Percentiles rank a stretch among this genome's conserved stretches.
Evolutionary conservation across 306 rosid genomes (phyloP).

Genomic region (Vigna nakashimae): DNA sequence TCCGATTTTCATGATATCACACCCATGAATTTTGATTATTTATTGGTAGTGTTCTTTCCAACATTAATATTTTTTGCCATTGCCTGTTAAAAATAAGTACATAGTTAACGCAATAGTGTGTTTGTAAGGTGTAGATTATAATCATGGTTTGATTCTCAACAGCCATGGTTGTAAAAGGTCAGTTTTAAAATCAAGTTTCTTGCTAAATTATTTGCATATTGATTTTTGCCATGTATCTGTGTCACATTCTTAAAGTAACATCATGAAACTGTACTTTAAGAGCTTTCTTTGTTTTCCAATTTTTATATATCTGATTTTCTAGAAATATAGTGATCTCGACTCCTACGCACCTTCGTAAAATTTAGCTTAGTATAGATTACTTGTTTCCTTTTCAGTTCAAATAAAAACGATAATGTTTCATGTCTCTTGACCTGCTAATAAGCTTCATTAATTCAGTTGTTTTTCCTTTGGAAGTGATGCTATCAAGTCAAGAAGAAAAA

Average conservation of each 20-base stretch:
- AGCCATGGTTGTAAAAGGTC: background rate
- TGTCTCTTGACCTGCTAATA: constrained; percentile 1
- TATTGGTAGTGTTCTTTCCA: constrained; percentile 10
- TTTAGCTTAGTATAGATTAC: background rate
- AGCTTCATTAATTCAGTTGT: background rate
- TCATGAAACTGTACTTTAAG: background rate
- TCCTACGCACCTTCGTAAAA: background rate
- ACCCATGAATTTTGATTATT: background rate
- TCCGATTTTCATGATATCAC: background rate
- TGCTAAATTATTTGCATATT: constrained; percentile 15
- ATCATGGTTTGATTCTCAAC: constrained; percentile 30
- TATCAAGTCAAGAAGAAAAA: background rate
- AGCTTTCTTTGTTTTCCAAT: background rate
- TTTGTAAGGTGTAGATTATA: background rate
- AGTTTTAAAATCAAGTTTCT: constrained; percentile 24
- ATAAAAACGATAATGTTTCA: background rate
- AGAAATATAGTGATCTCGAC: background rate
- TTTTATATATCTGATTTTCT: background rate
- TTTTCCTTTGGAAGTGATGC: background rate
- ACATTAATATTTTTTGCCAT: background rate
- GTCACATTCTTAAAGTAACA: background rate
- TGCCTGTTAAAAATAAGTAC: background rate
- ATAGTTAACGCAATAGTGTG: background rate
- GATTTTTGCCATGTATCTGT: constrained; percentile 1
- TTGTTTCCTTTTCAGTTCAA: background rate